Conservation (phyloP, 148 eudicot species). For the Beta vulgaris region DNA sequence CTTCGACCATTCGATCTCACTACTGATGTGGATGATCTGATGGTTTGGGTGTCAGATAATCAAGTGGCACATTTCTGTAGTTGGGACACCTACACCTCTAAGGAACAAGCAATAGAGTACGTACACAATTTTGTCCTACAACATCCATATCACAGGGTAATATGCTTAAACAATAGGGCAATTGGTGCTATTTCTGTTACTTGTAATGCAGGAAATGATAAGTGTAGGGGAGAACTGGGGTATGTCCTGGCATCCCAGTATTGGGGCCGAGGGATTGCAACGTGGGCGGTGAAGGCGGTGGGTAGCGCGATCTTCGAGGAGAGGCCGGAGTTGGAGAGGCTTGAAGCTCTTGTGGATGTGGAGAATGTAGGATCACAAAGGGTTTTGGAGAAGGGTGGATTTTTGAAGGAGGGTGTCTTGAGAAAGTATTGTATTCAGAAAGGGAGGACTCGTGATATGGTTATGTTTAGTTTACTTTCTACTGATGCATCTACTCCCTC, state of each 20-base stretch:
- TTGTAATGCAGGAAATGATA: slow-evolving; percentile 28
- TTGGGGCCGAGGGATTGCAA: slow-evolving; percentile 56
- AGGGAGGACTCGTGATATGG: slow-evolving; percentile 39
- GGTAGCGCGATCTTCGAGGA: slow-evolving; percentile 33
- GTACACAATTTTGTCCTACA: slow-evolving; percentile 30
- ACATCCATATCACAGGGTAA: slow-evolving; percentile 42
- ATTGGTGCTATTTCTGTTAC: slow-evolving; percentile 38
- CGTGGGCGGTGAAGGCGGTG: slow-evolving; percentile 48
- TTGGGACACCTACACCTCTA: slow-evolving; percentile 22
- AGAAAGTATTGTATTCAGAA: slow-evolving; percentile 39
- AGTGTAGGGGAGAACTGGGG: slow-evolving; percentile 40
- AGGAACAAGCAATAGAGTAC: slow-evolving; percentile 36
- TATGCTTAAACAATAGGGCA: slow-evolving; percentile 39
- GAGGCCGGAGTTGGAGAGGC: slow-evolving; percentile 39
- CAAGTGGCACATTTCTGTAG: slow-evolving; percentile 20
- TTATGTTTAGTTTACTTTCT: slow-evolving; percentile 45
- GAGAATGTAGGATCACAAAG: slow-evolving; percentile 55
- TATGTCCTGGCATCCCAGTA: slow-evolving; percentile 34
- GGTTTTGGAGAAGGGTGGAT: slow-evolving; percentile 58
- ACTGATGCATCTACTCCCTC: slow-evolving; percentile 28
- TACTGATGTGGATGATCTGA: slow-evolving; percentile 22
- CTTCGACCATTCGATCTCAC: slow-evolving; percentile 16
- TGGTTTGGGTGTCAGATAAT: slow-evolving; percentile 32
- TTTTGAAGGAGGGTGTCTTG: slow-evolving; percentile 42
- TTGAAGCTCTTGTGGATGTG: slow-evolving; percentile 46